Base-by-base conservation (phyloP, 768 basidiomycete genomes). In the Dioszegia aurantiaca region DNA sequence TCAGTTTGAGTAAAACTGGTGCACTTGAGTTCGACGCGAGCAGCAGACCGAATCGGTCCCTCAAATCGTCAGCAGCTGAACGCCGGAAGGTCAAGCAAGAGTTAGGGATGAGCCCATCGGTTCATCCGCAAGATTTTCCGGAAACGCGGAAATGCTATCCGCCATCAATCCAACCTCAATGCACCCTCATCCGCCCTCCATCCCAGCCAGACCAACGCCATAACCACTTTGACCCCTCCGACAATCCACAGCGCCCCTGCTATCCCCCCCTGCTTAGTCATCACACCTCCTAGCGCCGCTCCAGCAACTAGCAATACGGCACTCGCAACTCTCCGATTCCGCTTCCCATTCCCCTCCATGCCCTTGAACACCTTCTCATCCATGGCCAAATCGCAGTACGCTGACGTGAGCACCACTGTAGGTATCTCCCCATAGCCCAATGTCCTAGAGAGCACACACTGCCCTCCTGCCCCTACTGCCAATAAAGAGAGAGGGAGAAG, bases 351-450 rank as follows among this genome's bases (percentile, higher is more conserved):
- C 57, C 42, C 58, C n/a, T 40, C 24, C 3, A 59, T 11, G 5
- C 57, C 56, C 19, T 11, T 24, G 33, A 62, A 62, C 39, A 59
- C 30, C 53, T 58, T 42, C 45, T 54, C 43, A 26, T 62, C 61
- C 61, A 59, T 58, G 4, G 36, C 57, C 4, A 62, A 44, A 59
- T 62, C 61, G 24, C 61, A 62, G 43, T 55, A 58, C 12, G 43
- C 57, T 17, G 61, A 58, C 8, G 61, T 62, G 21, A 62, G 31
- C 5, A 62, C 61, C 14, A 62, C 57, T 2, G 44, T 55, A 1
- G 61, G 61, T 44, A 62, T 5, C 31, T 62, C 61, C 14, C 30
- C 30, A 45, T 58, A 62, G 4, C 61, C 61, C 21, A 62, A 31
- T 21, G 51, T 24, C 16, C 61, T n/a, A 10, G 52, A 55, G 14